These are phyloP conservation scores for Nyctanthes arbortristis DNA, from an alignment of 257 asterid species.

Conservation along the genomic window DNA sequence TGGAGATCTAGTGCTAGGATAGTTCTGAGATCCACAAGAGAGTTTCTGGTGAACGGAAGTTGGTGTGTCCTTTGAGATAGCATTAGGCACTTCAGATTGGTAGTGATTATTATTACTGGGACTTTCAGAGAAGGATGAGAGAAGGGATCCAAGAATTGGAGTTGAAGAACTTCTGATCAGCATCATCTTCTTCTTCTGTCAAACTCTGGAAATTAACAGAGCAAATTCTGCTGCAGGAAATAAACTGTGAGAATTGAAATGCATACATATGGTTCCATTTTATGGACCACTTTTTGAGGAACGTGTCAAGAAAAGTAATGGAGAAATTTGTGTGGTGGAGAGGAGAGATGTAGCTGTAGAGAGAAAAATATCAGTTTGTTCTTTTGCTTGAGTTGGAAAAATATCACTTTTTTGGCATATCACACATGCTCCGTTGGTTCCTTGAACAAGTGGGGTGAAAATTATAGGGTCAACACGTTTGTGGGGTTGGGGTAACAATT, in stretches of 20 bases:
- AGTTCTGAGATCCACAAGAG: constrained; percentile 37
- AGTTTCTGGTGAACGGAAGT: constrained; percentile 34
- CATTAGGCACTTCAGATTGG: constrained; percentile 39
- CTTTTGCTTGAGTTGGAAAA: background rate
- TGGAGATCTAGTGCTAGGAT: constrained; percentile 28
- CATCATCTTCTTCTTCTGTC: constrained; percentile 43
- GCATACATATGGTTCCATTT: constrained; percentile 12
- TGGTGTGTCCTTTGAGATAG: constrained; percentile 42
- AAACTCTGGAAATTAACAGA: no score
- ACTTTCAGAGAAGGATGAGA: constrained; percentile 56
- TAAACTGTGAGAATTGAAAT: no score
- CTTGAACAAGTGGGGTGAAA: background rate
- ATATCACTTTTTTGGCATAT: background rate
- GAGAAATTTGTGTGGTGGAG: constrained; percentile 37
- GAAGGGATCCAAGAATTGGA: constrained; percentile 79
- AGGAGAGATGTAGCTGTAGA: constrained; percentile 17
- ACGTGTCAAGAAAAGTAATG: background rate
- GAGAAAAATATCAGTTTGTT: constrained; percentile 12
- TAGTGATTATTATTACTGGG: constrained; percentile 41
- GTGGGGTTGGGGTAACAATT: no score
- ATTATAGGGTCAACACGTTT: no score
- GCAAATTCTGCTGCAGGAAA: no score
- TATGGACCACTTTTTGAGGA: constrained; percentile 2
- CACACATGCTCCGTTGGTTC: background rate
- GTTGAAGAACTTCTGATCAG: constrained; percentile 85